Conservation (phyloP, 768 basidiomycete species). For the Gloeopeniophorella convolvens region DNA sequence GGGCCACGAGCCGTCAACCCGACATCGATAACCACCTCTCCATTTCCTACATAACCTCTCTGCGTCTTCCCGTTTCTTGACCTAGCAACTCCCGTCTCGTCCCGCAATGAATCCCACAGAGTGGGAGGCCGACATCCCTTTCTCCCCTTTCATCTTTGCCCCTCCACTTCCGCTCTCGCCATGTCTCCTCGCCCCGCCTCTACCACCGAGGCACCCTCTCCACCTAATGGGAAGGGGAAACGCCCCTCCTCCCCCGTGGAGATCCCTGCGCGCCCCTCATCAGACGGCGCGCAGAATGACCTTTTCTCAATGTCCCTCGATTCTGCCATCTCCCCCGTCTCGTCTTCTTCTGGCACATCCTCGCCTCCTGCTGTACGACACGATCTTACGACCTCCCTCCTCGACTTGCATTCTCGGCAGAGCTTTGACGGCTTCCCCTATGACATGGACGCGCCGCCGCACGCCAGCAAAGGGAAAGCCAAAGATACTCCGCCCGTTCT, state of each 20-base stretch:
- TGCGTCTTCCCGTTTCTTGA: not conserved
- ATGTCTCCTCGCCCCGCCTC: not conserved
- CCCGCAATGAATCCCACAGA: constrained; percentile 2
- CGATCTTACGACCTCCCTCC: constrained; percentile 5
- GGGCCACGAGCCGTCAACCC: constrained; percentile 34
- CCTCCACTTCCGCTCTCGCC: not conserved
- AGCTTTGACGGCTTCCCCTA: constrained; percentile 10
- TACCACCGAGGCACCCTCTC: constrained; percentile 1
- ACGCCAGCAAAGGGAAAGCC: constrained; percentile 48
- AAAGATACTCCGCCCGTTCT: constrained; percentile 46
- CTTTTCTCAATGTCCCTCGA: constrained; percentile 25
- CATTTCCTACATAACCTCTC: constrained; percentile 38
- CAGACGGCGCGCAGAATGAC: constrained; percentile 25
- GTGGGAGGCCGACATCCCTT: constrained; percentile 1
- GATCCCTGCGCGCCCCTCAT: constrained; percentile 33
- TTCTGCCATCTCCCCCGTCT: constrained; percentile 18
- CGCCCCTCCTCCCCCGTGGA: constrained; percentile 46
- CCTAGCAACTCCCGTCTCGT: constrained; percentile 1
- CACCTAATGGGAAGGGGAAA: constrained; percentile 45
- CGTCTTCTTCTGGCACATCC: constrained; percentile 21
- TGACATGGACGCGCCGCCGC: constrained; percentile 8
- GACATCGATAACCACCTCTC: constrained; percentile 49
- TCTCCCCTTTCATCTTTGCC: not conserved
- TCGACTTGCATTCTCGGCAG: not conserved
- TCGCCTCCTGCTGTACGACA: constrained; percentile 8